Evolutionary conservation across 129 eudicot species (phyloP).

Genomic region (carrot (Daucus carota)): DH1_v3.0 NC_030385.2:28315001-28315500

Average conservation of each 20-base stretch:
- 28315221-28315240: constrained; percentile 49
- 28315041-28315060: no score
- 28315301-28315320: constrained; percentile 37
- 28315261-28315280: constrained; percentile 18
- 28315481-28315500: constrained; percentile 59
- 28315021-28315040: no score
- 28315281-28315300: constrained; percentile 37
- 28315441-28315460: constrained; percentile 28
- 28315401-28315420: constrained; percentile 43
- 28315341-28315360: constrained; percentile 39
- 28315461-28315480: constrained; percentile 38
- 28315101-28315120: no score
- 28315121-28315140: not conserved
- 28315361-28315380: constrained; percentile 27
- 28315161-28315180: not conserved
- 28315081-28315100: no score
- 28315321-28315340: constrained; percentile 31
- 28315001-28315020: no score
- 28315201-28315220: constrained; percentile 27
- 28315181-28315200: not conserved
- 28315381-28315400: constrained; percentile 33
- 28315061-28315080: no score
- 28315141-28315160: not conserved
- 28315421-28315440: constrained; percentile 29
- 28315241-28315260: constrained; percentile 41